Evolutionary conservation across 352 stramenopile genomes (phyloP).

Genomic region (Pythium coloratum): DNA sequence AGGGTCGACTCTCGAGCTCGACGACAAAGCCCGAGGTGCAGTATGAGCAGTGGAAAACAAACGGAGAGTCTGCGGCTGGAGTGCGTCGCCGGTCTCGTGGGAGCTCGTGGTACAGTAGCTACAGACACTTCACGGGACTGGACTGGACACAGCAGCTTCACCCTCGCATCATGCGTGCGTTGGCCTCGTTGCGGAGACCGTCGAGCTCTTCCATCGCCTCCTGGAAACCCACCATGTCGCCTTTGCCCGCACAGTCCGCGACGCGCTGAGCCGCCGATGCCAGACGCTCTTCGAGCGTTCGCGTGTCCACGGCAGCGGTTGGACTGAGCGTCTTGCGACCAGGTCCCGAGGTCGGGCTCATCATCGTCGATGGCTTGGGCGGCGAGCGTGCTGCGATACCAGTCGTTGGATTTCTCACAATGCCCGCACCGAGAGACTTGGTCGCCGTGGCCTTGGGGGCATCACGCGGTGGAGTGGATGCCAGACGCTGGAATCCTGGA

Average conservation of each 20-base stretch:
- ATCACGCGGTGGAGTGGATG: conserved; percentile 39
- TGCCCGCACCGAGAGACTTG: conserved; percentile 56
- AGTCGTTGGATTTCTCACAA: conserved; percentile 47
- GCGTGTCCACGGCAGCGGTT: conserved; percentile 12
- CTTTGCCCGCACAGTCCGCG: conserved; percentile 71
- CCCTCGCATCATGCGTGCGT: conserved; percentile 59
- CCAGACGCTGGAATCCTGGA: conserved; percentile 48
- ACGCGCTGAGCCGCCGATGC: conserved; percentile 64
- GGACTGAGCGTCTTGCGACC: conserved; percentile 29
- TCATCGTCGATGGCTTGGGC: conserved; percentile 25
- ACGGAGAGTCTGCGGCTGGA: neutral
- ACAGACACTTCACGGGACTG: neutral
- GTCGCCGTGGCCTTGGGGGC: conserved; percentile 50
- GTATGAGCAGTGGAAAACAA: conserved; percentile 1
- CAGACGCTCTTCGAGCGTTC: conserved; percentile 62
- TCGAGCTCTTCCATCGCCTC: conserved; percentile 81
- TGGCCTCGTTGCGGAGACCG: conserved; percentile 76
- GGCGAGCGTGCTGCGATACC: conserved; percentile 34
- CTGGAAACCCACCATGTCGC: conserved; percentile 82
- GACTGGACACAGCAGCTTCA: conserved; percentile 30
- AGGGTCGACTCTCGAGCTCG: too few species aligned
- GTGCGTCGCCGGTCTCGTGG: neutral
- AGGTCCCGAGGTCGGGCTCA: conserved; percentile 27
- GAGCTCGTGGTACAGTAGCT: conserved; percentile 5
- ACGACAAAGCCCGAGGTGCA: neutral